Evolutionary conservation across 139 green algal species (phyloP), one percentile per base, ranked within the genome.

Genomic region (Dunaliella sp.): DNA sequence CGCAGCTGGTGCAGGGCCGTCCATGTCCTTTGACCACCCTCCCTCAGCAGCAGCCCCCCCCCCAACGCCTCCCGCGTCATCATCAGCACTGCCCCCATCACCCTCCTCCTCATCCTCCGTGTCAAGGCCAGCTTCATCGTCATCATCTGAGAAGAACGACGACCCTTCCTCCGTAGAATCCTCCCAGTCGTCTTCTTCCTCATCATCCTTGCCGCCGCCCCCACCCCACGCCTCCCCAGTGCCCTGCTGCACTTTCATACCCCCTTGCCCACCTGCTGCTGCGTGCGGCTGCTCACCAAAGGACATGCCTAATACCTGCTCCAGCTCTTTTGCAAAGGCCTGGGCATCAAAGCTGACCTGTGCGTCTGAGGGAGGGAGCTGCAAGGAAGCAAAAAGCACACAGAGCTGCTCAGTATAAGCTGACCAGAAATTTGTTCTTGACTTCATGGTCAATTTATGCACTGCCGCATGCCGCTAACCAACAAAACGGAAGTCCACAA

Each of bases 111-210:
- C 80, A 22, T 90, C 87, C 1, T 84, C 83, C 28, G 33, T 34
- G 1, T 87, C 86, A 26, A 81, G 81, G 12, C 31, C 82, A 0
- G 72, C 82, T 21, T 83, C 86, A 1, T 86, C 84, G 32, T 90
- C 88, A 76, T 81, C 79, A 0, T 80, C 83, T 3, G 86, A 89
- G n/a, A 91, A 92, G 82, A 92, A 92, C 0, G 86, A 92, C 0
- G 86, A 90, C 0, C 86, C 89, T 31, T 90, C 87, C 3, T 88
- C 86, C 0, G 26, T 35, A 1, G 88, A 87, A 0, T 48, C 85
- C 0, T 35, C 83, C 38, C 33, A 83, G 0, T 87, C 86, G 37
- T 89, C 86, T n/a, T 77, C 86, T 31, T 65, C 73, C 34, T 85
- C 77, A 0, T 82, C 80, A 1, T 87, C 65, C 7, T n/a, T 76